Evolutionary conservation across 768 basidiomycete genomes (phyloP), one percentile per base, ranked within the genome.

Genomic region (Calocybe gangraenosa): DNA sequence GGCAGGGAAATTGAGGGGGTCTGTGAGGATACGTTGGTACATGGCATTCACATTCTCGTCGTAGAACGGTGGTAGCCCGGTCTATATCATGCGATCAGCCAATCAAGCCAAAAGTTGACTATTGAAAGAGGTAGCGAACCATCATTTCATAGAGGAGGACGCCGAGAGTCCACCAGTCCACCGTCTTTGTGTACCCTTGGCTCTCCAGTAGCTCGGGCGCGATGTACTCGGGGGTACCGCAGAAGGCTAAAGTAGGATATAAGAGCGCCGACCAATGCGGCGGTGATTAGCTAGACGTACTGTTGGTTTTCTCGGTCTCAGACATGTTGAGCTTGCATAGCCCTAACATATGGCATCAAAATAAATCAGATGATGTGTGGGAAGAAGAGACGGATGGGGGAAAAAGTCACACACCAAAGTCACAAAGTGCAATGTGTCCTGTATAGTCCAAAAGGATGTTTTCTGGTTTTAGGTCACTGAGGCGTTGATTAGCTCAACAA

Each of bases 81-180:
- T 91, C 82, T 96, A 59, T 45, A 37, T n/a, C n/a, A n/a, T n/a
- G n/a, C n/a, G 40, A 30, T 13, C 22, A 20, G 25, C 25, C 25
- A 11, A 28, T 15, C 21, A 22, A 21, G 15, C 5, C 5, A 22
- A 13, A 23, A 40, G 65, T 7, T 11, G 28, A 25, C 11, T n/a
- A 44, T 43, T 9, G 5, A 6, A n/a, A n/a, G n/a, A 32, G 21
- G 31, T 41, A 21, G 57, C 70, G 18, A 44, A 84, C 87, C 88
- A 91, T 90, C 88, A 97, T 95, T 68, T 99, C 95, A 59, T 92
- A 98, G 35, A 98, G 75, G 42, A 99, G 75, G 15, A 98, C 94
- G 28, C 95, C 96, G 3, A 97, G 74, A 0, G 95, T 98, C 95
- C 91, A 94, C 95, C 95, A 99, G 59, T 99, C 95, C 13, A 99